A percentile compares a stretch with the other conserved stretches of the same genome.
phyloP scores from a whole-genome alignment of 345 rosid genomes.

The Psidium friedrichsthalianum region DNA sequence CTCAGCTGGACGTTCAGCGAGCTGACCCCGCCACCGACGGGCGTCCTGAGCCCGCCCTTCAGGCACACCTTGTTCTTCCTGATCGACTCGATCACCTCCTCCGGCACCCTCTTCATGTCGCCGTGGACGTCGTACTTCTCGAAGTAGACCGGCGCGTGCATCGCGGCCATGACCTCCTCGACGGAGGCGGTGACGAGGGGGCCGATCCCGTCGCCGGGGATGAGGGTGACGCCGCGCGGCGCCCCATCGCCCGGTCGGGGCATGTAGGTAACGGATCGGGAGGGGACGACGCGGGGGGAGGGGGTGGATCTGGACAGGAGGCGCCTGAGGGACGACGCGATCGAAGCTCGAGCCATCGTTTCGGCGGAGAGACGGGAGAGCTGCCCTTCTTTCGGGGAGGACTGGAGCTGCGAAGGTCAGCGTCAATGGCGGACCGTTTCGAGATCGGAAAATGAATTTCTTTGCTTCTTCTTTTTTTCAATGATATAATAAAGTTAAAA shows the following conservation, averaged over 20 bases:
- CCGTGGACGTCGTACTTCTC: slow-evolving; percentile 76
- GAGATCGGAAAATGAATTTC: neutral
- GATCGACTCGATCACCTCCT: slow-evolving; percentile 79
- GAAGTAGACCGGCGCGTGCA: slow-evolving; percentile 90
- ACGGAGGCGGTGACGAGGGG: slow-evolving; percentile 86
- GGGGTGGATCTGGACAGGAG: slow-evolving; percentile 17
- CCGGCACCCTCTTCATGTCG: slow-evolving; percentile 73
- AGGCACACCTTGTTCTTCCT: slow-evolving; percentile 84
- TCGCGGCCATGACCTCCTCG: slow-evolving; percentile 86
- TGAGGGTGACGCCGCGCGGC: slow-evolving; percentile 69
- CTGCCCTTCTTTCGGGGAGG: neutral
- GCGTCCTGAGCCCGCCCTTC: slow-evolving; percentile 82
- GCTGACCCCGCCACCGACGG: slow-evolving; percentile 95
- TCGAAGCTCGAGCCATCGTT: slow-evolving; percentile 52
- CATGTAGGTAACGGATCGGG: slow-evolving; percentile 94
- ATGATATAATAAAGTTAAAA: neutral
- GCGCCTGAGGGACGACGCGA: slow-evolving; percentile 30
- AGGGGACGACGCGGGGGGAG: neutral
- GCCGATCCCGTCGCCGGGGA: slow-evolving; percentile 95
- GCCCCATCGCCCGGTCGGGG: slow-evolving; percentile 96
- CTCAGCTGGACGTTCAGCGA: slow-evolving; percentile 77
- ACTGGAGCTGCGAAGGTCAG: neutral
- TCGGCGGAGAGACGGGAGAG: neutral
- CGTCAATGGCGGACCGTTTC: neutral
- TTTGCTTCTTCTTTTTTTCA: neutral